phyloP scores from a whole-genome alignment of 768 basidiomycete genomes.

The Melanogaster broomeanus region DNA sequence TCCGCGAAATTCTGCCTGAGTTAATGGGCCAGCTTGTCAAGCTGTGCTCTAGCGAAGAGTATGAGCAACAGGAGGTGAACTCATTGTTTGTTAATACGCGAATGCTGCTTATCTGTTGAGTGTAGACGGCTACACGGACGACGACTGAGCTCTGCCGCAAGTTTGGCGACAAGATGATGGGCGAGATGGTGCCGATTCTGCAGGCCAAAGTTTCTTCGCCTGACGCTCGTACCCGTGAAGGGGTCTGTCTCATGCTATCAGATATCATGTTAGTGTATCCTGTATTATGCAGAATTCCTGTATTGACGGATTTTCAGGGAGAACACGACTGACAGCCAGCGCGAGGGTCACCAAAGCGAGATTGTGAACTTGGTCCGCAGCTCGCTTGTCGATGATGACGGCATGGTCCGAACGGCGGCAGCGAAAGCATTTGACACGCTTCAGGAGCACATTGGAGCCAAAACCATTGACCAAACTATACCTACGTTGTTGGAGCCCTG shows the following conservation, averaged over 20 bases:
- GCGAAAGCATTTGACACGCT: slow-evolving; percentile 87
- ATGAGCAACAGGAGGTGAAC: slow-evolving; percentile 87
- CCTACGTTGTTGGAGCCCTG: slow-evolving; percentile 90
- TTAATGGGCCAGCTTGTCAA: slow-evolving; percentile 77
- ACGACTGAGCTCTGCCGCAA: slow-evolving; percentile 90
- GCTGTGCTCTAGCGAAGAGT: slow-evolving; percentile 75
- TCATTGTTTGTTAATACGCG: background rate
- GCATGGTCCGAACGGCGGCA: slow-evolving; percentile 84
- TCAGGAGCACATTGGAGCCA: slow-evolving; percentile 88
- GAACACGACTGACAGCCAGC: slow-evolving; percentile 26
- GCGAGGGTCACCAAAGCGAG: slow-evolving; percentile 82
- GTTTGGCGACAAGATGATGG: slow-evolving; percentile 89
- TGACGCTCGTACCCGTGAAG: slow-evolving; percentile 70
- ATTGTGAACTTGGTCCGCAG: slow-evolving; percentile 84
- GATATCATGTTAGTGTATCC: slow-evolving; percentile 74
- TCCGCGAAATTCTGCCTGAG: slow-evolving; percentile 88
- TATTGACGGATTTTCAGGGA: slow-evolving; percentile 50
- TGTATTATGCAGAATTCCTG: background rate
- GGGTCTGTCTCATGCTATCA: slow-evolving; percentile 84
- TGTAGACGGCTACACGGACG: slow-evolving; percentile 84
- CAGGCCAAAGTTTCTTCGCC: slow-evolving; percentile 63
- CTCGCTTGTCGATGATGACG: slow-evolving; percentile 86
- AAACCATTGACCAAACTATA: slow-evolving; percentile 95
- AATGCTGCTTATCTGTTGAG: slow-evolving; percentile 7
- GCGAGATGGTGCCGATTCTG: slow-evolving; percentile 80